Evolutionary conservation across 2,329 filamentous ascomycete species (phyloP), one percentile per base, ranked within the genome.

Genomic region (Trichophyton verrucosum): DNA sequence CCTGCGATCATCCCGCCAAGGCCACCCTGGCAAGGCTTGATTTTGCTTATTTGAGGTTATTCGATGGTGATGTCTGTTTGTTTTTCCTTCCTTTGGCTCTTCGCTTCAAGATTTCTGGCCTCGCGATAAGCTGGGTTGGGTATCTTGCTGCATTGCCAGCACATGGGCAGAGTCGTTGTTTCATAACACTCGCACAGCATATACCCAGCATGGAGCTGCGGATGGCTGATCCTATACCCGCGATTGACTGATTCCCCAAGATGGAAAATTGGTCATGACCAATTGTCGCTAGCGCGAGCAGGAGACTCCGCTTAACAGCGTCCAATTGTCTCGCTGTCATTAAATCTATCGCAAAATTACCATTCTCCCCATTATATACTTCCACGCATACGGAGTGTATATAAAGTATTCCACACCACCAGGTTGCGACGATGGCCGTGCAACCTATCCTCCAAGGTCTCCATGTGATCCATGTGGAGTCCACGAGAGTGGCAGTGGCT

Each of bases 11-110:
- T 27, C 59, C 27, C 46, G 62, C 64, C 61, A 65, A 64, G 62
- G 24, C 44, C 56, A 53, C 57, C 58, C 62, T 64, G 64, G 55
- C 49, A 27, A 58, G 62, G 64, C 64, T 65, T 65, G 62, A 61
- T 65, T 64, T 62, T 62, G 61, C 58, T 59, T 60, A 51, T 33
- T 56, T 58, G 47, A 56, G 15, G 33, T 49, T 36, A 33, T 55
- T 15, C 27, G 22, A 33, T 13, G 11, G 30, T 36, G 30, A 20
- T 60, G 15, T 15, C 55, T 61, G 40, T 44, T 63, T 57, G 30
- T 57, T 60, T 58, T 44, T 61, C 30, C 20, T 20, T 20, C 44
- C 2, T 46, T 46, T 20, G 11, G 42, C 42, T 5, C 17, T 46
- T 46, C 17, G 42, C 15, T 7, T 46, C 17, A n/a, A 46, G n/a